phyloP scores from a whole-genome alignment of 2,329 filamentous ascomycete genomes.

The Xylaria digitata region DNA sequence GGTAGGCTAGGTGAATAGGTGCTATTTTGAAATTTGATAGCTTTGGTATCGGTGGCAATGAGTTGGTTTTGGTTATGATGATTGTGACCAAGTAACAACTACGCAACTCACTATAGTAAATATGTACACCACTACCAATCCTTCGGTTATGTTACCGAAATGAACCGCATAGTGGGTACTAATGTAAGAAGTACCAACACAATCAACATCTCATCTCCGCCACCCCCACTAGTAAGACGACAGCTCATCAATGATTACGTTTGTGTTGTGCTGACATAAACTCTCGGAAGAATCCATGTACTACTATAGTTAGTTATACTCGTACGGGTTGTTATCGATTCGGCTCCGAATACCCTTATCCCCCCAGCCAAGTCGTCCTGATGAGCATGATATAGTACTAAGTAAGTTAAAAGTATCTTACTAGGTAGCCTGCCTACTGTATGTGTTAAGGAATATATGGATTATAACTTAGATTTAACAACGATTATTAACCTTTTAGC shows the following conservation, averaged over 20 bases:
- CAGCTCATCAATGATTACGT: conserved; percentile 33
- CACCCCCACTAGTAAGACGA: conserved; percentile 19
- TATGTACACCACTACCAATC: no score
- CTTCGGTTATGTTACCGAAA: neutral
- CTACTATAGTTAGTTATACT: neutral
- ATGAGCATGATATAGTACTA: no score
- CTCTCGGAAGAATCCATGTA: no score
- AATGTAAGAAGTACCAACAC: no score
- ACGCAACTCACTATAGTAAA: neutral
- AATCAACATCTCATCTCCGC: conserved; percentile 13
- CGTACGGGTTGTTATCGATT: neutral
- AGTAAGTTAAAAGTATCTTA: no score
- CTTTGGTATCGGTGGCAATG: conserved; percentile 18
- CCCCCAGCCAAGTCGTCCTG: no score
- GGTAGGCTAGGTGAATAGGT: neutral
- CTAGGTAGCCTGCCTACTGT: no score
- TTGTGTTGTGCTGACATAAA: conserved; percentile 17
- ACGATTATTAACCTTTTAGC: no score
- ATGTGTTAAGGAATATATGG: no score
- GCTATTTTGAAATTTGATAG: neutral
- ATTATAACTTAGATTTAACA: no score
- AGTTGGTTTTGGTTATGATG: neutral
- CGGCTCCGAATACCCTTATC: conserved; percentile 5
- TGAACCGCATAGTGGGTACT: neutral
- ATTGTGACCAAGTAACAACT: conserved; percentile 29